Evolutionary conservation across 371 early-diverging fungal genomes (phyloP).

Genomic region (Rhizopus stolonifer): DNA sequence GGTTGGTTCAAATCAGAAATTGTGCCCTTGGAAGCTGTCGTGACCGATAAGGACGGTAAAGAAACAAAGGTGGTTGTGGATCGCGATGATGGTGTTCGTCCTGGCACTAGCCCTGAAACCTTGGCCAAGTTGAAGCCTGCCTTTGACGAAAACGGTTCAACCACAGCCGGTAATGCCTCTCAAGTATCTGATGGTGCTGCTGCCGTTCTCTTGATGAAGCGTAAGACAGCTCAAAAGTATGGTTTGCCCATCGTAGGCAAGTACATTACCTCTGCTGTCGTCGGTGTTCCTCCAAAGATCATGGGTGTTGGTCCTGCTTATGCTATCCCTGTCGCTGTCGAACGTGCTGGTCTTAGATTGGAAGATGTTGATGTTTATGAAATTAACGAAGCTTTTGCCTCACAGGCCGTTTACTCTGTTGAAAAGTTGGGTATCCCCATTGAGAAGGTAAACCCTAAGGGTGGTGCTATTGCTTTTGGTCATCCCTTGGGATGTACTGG

Average conservation of each 20-base stretch:
- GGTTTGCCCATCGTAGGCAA: constrained; percentile 87
- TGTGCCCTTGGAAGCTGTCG: constrained; percentile 80
- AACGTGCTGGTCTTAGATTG: constrained; percentile 77
- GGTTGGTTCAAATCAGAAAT: constrained; percentile 94
- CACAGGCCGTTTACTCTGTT: constrained; percentile 92
- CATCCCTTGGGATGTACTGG: constrained; percentile 87
- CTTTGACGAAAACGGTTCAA: constrained; percentile 83
- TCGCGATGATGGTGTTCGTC: constrained; percentile 94
- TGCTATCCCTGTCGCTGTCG: constrained; percentile 90
- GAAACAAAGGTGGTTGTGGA: constrained; percentile 61
- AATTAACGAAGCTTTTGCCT: constrained; percentile 98
- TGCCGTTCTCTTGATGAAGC: constrained; percentile 93
- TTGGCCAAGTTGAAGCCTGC: constrained; percentile 90
- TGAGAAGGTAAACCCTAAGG: constrained; percentile 97
- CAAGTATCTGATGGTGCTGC: constrained; percentile 99
- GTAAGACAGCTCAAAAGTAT: constrained; percentile 88
- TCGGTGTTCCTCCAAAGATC: constrained; percentile 92
- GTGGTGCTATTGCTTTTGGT: constrained; percentile 86
- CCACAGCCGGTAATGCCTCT: constrained; percentile 98
- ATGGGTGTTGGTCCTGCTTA: constrained; percentile 96
- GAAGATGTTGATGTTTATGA: constrained; percentile 80
- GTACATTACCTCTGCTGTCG: constrained; percentile 86
- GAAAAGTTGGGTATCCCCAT: constrained; percentile 82
- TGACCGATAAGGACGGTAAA: constrained; percentile 75
- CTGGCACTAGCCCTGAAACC: constrained; percentile 74